Evolutionary conservation across 495 filamentous ascomycete genomes (phyloP).

Genomic region (Penicillium robsamsonii): DNA sequence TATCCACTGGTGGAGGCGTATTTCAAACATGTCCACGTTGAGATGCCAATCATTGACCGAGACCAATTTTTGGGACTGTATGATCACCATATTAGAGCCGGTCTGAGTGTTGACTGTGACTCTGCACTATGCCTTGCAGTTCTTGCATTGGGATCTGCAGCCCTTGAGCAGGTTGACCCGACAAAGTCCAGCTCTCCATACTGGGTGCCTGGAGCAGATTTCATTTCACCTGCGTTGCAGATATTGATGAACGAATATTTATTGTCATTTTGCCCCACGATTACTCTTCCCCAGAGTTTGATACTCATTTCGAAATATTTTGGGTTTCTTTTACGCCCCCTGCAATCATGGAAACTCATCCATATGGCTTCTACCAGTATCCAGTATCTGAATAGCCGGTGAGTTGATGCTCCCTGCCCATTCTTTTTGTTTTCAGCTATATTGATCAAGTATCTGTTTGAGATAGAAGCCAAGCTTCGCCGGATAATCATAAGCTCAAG

Average conservation of each 20-base stretch:
- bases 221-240: conserved; percentile 4
- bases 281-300: conserved; percentile 7
- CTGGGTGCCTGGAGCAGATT: conserved; percentile 4
- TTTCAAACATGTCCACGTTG: conserved; percentile 4
- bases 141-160: conserved; percentile 5
- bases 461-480: conserved; percentile 5
- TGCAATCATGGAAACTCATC: conserved; percentile 12
- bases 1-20: conserved; percentile 7
- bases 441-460: neutral
- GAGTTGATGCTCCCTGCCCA: neutral
- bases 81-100: conserved; percentile 2
- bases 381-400: conserved; percentile 11
- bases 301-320: conserved; percentile 10
- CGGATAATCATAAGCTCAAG: conserved; percentile 4
- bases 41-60: conserved; percentile 6
- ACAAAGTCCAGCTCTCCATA: conserved; percentile 4
- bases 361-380: conserved; percentile 15
- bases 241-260: conserved; percentile 12
- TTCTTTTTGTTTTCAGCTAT: neutral
- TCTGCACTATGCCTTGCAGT: conserved; percentile 10
- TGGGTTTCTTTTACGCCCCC: conserved; percentile 6
- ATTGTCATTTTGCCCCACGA: conserved; percentile 7
- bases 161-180: conserved; percentile 3
- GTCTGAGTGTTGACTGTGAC: conserved; percentile 3
- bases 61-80: neutral